phyloP scores from a whole-genome alignment of 257 asterid species.

The Solanum chilense region DNA sequence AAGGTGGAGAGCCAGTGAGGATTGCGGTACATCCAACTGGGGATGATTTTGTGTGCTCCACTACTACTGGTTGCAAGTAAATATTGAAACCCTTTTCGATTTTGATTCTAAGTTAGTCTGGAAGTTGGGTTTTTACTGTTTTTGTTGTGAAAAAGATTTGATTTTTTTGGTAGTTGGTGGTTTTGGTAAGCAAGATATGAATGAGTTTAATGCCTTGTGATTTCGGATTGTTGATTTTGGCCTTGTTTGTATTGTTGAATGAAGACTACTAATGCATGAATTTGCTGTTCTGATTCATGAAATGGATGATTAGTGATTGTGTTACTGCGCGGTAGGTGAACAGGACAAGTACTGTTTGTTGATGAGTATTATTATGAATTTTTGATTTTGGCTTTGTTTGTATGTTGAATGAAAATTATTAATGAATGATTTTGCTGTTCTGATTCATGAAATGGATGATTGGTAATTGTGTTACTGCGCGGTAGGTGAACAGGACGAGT shows the following conservation, averaged over 20 bases:
- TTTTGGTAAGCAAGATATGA: neutral
- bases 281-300: neutral
- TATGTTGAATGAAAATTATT: no score
- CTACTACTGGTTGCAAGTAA: conserved; percentile 88
- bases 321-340: neutral
- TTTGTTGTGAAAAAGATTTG: neutral
- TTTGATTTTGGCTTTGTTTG: no score
- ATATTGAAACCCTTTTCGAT: conserved; percentile 1
- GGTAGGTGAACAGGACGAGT: no score
- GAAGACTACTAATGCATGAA: neutral
- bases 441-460: no score
- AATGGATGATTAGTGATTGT: neutral
- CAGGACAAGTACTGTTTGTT: no score
- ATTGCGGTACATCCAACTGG: conserved; percentile 83
- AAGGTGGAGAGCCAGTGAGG: conserved; percentile 53
- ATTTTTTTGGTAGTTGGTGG: neutral
- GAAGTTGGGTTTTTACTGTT: neutral
- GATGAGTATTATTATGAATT: neutral
- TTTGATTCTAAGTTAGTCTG: neutral
- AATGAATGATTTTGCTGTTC: no score
- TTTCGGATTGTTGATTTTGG: neutral
- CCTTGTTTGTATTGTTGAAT: neutral
- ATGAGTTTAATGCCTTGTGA: neutral
- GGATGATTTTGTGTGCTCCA: conserved; percentile 74
- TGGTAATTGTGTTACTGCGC: no score